Evolutionary conservation across 345 rosid genomes (phyloP).

Genomic region (Capsella bursapastoris): DNA sequence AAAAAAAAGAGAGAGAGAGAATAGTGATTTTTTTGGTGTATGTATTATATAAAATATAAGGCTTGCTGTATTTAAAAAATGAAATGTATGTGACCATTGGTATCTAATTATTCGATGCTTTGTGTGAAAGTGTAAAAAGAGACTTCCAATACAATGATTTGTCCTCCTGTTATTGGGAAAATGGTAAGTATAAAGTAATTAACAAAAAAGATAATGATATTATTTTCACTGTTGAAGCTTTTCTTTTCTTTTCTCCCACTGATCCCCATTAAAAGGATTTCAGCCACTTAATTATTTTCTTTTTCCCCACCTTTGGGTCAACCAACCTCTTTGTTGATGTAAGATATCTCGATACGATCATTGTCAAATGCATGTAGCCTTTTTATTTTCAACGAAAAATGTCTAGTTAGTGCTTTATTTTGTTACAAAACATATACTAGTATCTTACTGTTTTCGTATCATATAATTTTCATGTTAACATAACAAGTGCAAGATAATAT

Average conservation of each 20-base stretch:
- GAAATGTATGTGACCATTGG: conserved; percentile 4
- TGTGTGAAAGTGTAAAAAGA: conserved; percentile 37
- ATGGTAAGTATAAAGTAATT: conserved; percentile 28
- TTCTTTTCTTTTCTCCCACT: conserved; percentile 10
- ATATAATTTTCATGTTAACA: background rate
- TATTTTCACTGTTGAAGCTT: conserved; percentile 28
- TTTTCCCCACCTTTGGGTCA: conserved; percentile 10
- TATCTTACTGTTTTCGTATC: too few species aligned
- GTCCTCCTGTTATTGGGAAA: conserved; percentile 30
- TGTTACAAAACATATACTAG: too few species aligned
- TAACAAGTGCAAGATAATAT: background rate
- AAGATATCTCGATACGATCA: background rate
- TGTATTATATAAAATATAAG: background rate
- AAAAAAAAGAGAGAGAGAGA: background rate
- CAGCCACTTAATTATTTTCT: conserved; percentile 12
- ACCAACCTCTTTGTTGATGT: conserved; percentile 14
- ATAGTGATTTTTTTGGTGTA: conserved; percentile 11
- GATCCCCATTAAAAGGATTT: conserved; percentile 18
- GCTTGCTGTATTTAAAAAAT: conserved; percentile 1
- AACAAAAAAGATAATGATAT: conserved; percentile 20
- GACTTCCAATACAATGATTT: conserved; percentile 39
- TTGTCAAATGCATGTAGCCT: conserved; percentile 13
- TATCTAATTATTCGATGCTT: conserved; percentile 40
- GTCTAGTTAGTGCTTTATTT: conserved; percentile 9
- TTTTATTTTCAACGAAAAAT: background rate